Evolutionary conservation across 1,284 basidiomycete genomes (phyloP).

Genomic region (Ganoderma multipileum): DNA sequence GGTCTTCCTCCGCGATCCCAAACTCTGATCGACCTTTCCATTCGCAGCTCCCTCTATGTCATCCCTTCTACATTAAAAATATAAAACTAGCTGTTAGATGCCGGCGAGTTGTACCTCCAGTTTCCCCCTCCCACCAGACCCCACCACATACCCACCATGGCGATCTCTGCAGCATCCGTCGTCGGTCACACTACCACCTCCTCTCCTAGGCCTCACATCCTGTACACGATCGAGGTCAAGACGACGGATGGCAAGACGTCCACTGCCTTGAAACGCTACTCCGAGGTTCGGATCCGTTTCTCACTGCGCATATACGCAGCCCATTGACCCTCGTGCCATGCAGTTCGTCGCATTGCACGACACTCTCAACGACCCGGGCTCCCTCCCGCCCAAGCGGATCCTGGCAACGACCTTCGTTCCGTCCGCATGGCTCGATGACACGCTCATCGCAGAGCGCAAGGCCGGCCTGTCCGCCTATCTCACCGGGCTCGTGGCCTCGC

Average conservation of each 20-base stretch:
- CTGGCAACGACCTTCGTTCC: constrained; percentile 55
- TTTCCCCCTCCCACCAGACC: constrained; percentile 2
- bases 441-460: constrained; percentile 59
- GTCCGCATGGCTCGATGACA: constrained; percentile 60
- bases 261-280: constrained; percentile 53
- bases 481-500: constrained; percentile 43
- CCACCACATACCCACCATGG: constrained; percentile 26
- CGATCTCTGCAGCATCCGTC: constrained; percentile 39
- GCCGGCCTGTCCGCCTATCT: constrained; percentile 53
- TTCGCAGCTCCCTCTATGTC: constrained; percentile 23
- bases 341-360: constrained; percentile 56
- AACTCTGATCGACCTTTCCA: constrained; percentile 22
- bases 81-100: constrained; percentile 18
- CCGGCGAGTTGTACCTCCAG: neutral
- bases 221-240: constrained; percentile 50
- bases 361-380: constrained; percentile 42
- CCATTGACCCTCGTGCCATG: neutral
- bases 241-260: constrained; percentile 43
- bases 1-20: constrained; percentile 7
- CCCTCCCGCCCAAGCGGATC: constrained; percentile 57
- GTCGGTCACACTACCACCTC: constrained; percentile 57
- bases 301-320: neutral
- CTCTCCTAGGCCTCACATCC: constrained; percentile 55
- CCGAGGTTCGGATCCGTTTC: constrained; percentile 48
- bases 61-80: constrained; percentile 1